Evolutionary conservation across 306 rosid species (phyloP).

Genomic region (Sphenostylis stenocarpa): DNA sequence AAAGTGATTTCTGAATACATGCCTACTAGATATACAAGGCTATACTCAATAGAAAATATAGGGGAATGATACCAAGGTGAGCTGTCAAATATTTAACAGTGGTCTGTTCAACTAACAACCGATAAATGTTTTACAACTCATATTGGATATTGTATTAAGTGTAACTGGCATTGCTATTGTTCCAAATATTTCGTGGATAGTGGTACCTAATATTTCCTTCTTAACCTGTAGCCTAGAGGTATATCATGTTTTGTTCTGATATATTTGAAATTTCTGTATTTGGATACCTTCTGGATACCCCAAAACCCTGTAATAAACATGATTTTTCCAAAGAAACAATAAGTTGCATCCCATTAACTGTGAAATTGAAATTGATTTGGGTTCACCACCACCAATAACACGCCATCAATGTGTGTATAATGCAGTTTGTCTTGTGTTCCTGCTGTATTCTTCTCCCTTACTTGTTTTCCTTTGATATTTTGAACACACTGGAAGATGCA

Average conservation of each 20-base stretch:
- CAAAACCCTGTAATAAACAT: neutral
- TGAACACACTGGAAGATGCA: constrained; percentile 23
- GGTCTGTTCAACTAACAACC: no score
- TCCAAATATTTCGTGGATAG: no score
- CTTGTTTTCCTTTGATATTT: constrained; percentile 1
- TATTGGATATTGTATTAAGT: no score
- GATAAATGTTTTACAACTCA: no score
- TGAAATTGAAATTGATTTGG: neutral
- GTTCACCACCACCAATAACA: neutral
- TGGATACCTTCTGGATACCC: neutral
- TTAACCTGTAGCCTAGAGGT: constrained; percentile 1
- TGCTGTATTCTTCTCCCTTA: neutral
- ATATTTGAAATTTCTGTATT: neutral
- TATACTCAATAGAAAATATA: no score
- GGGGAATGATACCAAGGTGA: no score
- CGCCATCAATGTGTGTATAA: neutral
- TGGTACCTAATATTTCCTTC: neutral
- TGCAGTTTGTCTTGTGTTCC: constrained; percentile 9
- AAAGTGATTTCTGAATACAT: no score
- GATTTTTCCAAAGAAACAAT: neutral
- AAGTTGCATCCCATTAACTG: neutral
- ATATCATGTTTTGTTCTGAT: neutral
- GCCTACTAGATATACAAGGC: no score
- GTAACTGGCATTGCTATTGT: no score
- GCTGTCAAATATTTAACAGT: no score